Evolutionary conservation across 108 stramenopile species (phyloP).

Genomic region (Nitzschia sp.): DNA sequence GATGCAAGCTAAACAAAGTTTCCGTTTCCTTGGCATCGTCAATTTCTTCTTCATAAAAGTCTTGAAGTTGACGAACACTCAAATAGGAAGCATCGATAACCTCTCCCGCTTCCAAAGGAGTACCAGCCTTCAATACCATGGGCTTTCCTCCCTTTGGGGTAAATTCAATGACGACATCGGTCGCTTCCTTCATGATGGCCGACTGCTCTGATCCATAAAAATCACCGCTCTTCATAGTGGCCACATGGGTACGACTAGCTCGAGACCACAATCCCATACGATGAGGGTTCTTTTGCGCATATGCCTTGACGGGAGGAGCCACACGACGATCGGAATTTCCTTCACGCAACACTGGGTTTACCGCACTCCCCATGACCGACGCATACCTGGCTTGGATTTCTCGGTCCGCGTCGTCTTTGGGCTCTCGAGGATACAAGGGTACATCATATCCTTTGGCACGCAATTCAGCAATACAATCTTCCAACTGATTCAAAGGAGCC

Average conservation of each 20-base stretch:
- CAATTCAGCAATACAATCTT: slow-evolving; percentile 87
- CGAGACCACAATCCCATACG: slow-evolving; percentile 91
- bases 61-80: slow-evolving; percentile 58
- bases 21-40: slow-evolving; percentile 86
- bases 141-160: slow-evolving; percentile 37
- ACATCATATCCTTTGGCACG: slow-evolving; percentile 92
- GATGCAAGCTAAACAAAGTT: slow-evolving; percentile 77
- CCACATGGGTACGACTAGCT: slow-evolving; percentile 85
- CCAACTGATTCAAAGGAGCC: slow-evolving; percentile 89
- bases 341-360: slow-evolving; percentile 93
- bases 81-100: slow-evolving; percentile 87
- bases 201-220: slow-evolving; percentile 88
- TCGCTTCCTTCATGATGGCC: slow-evolving; percentile 58
- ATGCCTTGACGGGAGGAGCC: slow-evolving; percentile 90
- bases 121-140: slow-evolving; percentile 73
- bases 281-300: slow-evolving; percentile 95
- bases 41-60: slow-evolving; percentile 82
- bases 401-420: slow-evolving; percentile 63
- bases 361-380: slow-evolving; percentile 85
- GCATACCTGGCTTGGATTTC: slow-evolving; percentile 74
- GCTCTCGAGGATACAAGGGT: slow-evolving; percentile 86
- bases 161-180: slow-evolving; percentile 73
- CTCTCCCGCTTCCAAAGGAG: slow-evolving; percentile 71
- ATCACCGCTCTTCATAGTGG: slow-evolving; percentile 90
- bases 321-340: slow-evolving; percentile 93